These are phyloP conservation scores for Pseudogymnoascus sp. DNA, from an alignment of 2,329 filamentous ascomycete species.

Conservation along the genomic window DNA sequence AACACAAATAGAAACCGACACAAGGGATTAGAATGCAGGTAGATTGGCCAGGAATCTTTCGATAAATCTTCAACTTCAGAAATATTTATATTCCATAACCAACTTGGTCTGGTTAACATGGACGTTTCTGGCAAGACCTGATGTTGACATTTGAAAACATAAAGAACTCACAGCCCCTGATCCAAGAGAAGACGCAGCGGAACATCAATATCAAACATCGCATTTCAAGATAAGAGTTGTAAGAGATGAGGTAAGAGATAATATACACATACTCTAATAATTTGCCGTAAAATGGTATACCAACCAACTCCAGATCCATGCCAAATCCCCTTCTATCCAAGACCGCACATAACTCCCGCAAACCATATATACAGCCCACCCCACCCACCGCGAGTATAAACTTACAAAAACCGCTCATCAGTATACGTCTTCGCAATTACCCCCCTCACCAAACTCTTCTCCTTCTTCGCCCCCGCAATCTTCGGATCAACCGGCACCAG, in stretches of 20 bases:
- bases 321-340: background rate
- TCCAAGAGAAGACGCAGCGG: background rate
- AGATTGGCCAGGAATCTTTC: background rate
- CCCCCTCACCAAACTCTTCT: background rate
- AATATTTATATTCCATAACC: background rate
- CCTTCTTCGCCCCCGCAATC: background rate
- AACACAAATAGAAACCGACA: background rate
- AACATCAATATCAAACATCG: background rate
- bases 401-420: background rate
- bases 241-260: background rate
- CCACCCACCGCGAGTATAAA: background rate
- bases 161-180: background rate
- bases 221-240: background rate
- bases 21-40: background rate
- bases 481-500: background rate
- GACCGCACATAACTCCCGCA: background rate
- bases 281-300: background rate
- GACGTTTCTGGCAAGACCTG: background rate
- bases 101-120: background rate
- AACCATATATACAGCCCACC: background rate
- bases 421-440: background rate
- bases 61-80: background rate
- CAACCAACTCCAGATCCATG: background rate
- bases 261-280: slow-evolving; percentile 3
- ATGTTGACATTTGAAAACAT: background rate